Conservation (phyloP, 129 eudicot genomes). For the Deinandra increscens region DNA sequence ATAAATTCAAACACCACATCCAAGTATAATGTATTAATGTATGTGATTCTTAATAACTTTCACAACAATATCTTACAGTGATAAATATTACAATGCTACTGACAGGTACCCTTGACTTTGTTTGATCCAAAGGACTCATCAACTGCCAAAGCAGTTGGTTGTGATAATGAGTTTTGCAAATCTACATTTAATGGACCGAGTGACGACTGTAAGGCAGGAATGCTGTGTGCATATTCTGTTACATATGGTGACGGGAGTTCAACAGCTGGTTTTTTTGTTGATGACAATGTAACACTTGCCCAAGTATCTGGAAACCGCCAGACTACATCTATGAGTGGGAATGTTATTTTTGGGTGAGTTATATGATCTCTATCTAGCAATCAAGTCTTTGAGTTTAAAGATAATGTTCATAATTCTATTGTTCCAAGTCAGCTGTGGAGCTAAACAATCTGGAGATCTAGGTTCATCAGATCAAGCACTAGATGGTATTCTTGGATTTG, state of each 20-base stretch:
- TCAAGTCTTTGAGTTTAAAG: neutral
- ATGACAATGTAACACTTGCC: conserved; percentile 44
- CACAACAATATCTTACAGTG: neutral
- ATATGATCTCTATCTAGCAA: neutral
- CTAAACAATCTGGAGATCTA: conserved; percentile 40
- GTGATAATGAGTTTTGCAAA: conserved; percentile 63
- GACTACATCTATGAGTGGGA: conserved; percentile 50
- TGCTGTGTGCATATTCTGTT: conserved; percentile 58
- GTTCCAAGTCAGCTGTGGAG: conserved; percentile 43
- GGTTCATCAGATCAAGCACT: conserved; percentile 38
- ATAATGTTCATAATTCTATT: conserved; percentile 11
- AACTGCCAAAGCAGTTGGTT: conserved; percentile 45
- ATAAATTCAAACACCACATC: neutral
- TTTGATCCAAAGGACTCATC: conserved; percentile 62
- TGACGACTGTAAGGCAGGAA: conserved; percentile 54
- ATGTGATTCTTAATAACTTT: neutral
- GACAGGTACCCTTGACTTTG: conserved; percentile 53
- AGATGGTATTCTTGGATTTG: conserved; percentile 54
- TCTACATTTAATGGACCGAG: conserved; percentile 27
- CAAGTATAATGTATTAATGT: too few relatives aligned
- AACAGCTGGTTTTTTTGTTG: conserved; percentile 70
- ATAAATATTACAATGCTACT: neutral
- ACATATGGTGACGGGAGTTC: conserved; percentile 88
- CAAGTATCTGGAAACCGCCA: conserved; percentile 56
- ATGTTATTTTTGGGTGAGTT: conserved; percentile 65